Base-by-base conservation (phyloP, 225 moss, liverwort and hornwort species). In the Ulota crispa region DNA sequence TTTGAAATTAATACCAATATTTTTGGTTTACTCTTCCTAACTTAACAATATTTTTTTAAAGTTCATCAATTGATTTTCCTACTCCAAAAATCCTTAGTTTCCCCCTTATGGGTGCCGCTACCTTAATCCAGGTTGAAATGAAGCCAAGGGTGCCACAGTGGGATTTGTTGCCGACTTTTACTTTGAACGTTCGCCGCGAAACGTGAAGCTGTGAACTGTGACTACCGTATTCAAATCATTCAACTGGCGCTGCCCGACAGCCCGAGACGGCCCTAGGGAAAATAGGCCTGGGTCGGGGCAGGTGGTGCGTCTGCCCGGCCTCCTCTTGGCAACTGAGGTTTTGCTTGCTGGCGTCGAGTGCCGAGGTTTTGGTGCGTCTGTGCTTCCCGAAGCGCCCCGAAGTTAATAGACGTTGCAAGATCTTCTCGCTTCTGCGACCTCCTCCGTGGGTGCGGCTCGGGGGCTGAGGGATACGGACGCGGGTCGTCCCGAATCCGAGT, bases 161-260 rank as follows among this genome's bases (percentile, higher is more conserved):
- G 11, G 42, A 42, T 42, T 42, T 42, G 42, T 10, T 42, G 42
- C 42, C 42, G 3, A 42, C 11, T 12, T 42, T 12, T 42, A 42
- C 42, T 0, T 54, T 6, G 20, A 23, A 0, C 56, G 7, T n/a
- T 56, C 9, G 23, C n/a, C 56, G 8, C 7, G 21, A 55, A 55
- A 23, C 3, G 56, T 9, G 23, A 21, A 54, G 42, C 11, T 13
- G 13, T 43, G 43, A 43, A 43, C 55, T 23, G 23, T 36, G 47
- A 43, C 43, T 12, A 43, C 47, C 47, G 47, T 34, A 73, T 36
- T 57, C 53, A 73, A 73, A 73, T 73, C 57, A 73, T 73, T 73
- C 73, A 39, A 73, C 57, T 73, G 37, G 34, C 24, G 56, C 73
- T 73, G 57, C 73, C 73, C 73, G 24, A 4, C 73, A 57, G 57